Evolutionary conservation across 2,329 filamentous ascomycete species (phyloP).

Genomic region (Claviceps citrina): DNA sequence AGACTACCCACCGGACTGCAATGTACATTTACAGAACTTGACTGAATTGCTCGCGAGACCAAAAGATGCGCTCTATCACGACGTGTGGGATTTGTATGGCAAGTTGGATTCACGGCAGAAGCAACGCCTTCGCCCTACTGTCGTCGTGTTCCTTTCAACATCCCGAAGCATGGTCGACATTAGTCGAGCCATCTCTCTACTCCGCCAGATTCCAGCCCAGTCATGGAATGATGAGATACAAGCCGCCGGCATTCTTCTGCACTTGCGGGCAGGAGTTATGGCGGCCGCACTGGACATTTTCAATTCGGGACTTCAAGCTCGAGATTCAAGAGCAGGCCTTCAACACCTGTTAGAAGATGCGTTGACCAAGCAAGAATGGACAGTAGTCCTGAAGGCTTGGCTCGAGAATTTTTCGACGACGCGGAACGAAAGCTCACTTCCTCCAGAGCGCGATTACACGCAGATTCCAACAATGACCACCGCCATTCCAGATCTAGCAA

Average conservation of each 20-base stretch:
- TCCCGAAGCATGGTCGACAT: constrained; percentile 29
- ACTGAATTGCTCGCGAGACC: constrained; percentile 13
- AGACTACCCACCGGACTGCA: not conserved
- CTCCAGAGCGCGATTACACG: no score
- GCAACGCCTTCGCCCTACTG: constrained; percentile 13
- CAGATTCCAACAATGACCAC: constrained; percentile 11
- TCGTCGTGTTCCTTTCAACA: constrained; percentile 28
- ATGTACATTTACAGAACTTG: constrained; percentile 3
- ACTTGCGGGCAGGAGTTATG: constrained; percentile 25
- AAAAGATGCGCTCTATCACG: constrained; percentile 19
- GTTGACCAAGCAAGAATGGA: constrained; percentile 23
- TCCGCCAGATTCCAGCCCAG: constrained; percentile 20
- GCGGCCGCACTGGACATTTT: constrained; percentile 26
- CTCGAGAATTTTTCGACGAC: constrained; percentile 15
- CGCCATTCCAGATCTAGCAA: constrained; percentile 15
- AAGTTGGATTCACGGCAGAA: constrained; percentile 20
- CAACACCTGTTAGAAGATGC: constrained; percentile 28
- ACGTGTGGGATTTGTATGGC: constrained; percentile 29
- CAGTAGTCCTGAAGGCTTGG: constrained; percentile 22
- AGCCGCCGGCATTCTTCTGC: constrained; percentile 25
- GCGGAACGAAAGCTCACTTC: not conserved
- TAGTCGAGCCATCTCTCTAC: constrained; percentile 29
- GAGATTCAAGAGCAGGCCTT: constrained; percentile 23
- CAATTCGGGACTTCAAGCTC: constrained; percentile 19
- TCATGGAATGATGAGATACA: constrained; percentile 27